Evolutionary conservation across 2,329 filamentous ascomycete species (phyloP), one percentile per base, ranked within the genome.

Genomic region (Monosporascus sp.): DNA sequence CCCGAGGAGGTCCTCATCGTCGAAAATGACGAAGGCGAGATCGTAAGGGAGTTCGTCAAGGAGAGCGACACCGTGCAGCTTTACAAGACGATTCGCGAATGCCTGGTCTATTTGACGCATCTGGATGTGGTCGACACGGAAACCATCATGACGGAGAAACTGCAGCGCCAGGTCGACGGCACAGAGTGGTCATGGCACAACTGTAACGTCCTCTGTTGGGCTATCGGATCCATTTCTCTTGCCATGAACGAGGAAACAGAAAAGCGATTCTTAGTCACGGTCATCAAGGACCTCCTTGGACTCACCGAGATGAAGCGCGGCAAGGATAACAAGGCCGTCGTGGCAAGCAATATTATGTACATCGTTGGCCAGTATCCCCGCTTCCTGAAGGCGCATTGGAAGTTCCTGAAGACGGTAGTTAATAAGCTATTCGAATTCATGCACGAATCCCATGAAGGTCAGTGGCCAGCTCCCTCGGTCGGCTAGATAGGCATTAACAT

Each of bases 371-470:
- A 99, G 69, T 99, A 99, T 68, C 94, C 94, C 38, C 89, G 94
- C 20, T 99, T 99, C 76, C 77, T 99, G 65, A 99, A 99, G 77
- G 94, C 94, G 1, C 94, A 99, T 72, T 99, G 94, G 94, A 99
- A 99, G 72, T 99, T 99, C 75, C 78, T 99, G 53, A 99, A 99
- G 84, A 99, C 94, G 2, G 94, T 99, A 19, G 94, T 99, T 67
- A 99, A 99, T 76, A 99, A 99, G 78, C 82, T 99, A 5, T 99
- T 99, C 66, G 94, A 99, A 75, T 99, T 99, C 69, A 99, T 99
- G 94, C 94, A 99, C 71, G 94, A 99, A 73, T 97, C 94, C 1
- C 94, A 99, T 67, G 94, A 99, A 77, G 94, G 89, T 86, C 73
- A 64, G 80, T 70, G 26, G 31, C 38, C 26, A n/a, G 40, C 53